Percentiles rank a stretch among this genome's conserved stretches.
These are phyloP conservation scores for Starmerella bombi DNA, from an alignment of 805 yeast genomes.

Conservation along the genomic window DNA sequence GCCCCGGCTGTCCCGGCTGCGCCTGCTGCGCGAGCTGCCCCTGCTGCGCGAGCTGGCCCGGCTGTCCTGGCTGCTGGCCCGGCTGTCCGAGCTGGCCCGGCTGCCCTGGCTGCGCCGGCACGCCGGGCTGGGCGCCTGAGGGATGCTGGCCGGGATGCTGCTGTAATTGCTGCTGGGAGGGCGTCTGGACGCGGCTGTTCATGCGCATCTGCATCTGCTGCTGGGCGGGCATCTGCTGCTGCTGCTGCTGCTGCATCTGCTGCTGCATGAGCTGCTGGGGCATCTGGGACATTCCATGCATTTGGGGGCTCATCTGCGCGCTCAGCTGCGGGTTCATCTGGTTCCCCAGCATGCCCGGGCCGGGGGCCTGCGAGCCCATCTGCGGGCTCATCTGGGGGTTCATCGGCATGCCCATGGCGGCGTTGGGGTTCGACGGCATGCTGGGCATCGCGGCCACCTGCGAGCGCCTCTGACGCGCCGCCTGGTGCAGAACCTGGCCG, in stretches of 20 bases:
- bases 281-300: not conserved
- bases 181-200: not conserved
- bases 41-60: not conserved
- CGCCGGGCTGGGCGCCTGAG: not conserved
- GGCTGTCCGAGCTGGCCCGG: not conserved
- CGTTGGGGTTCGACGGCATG: not conserved
- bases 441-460: not conserved
- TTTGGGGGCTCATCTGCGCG: not conserved
- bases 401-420: not conserved
- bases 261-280: slow-evolving; percentile 1
- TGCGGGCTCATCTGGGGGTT: slow-evolving; percentile 1
- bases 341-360: too few relatives aligned
- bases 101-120: slow-evolving; percentile 3
- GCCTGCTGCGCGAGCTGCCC: slow-evolving; percentile 2
- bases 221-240: slow-evolving; percentile 1
- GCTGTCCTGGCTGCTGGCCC: not conserved
- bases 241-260: slow-evolving; percentile 3
- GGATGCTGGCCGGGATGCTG: not conserved
- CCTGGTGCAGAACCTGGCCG: slow-evolving; percentile 16
- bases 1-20: slow-evolving; percentile 1
- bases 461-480: slow-evolving; percentile 16
- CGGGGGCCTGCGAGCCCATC: slow-evolving; percentile 1
- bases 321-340: slow-evolving; percentile 1
- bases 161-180: not conserved
- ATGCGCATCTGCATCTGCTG: slow-evolving; percentile 2